Conservation (phyloP, 805 yeast genomes). For the Wickerhamomyces sydowiorum region DNA sequence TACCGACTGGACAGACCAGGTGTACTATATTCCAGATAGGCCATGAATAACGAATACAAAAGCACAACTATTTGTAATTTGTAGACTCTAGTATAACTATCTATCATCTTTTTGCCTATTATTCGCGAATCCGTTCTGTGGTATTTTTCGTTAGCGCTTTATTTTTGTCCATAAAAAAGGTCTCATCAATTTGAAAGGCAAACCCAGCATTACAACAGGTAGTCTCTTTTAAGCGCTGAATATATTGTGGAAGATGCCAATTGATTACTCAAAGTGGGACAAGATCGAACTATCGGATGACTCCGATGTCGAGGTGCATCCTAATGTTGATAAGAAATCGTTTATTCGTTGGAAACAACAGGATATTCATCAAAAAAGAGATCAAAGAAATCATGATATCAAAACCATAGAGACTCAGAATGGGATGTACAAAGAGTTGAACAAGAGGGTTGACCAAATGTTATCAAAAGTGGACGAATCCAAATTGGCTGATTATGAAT, state of each 20-base stretch:
- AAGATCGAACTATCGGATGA: slow-evolving; percentile 94
- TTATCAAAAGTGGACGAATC: slow-evolving; percentile 36
- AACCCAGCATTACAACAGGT: too few relatives aligned
- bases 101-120: too few relatives aligned
- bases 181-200: too few relatives aligned
- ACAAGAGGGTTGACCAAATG: slow-evolving; percentile 65
- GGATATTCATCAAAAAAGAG: slow-evolving; percentile 91
- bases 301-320: slow-evolving; percentile 95
- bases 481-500: slow-evolving; percentile 27
- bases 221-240: too few relatives aligned
- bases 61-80: too few relatives aligned
- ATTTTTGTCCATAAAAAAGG: too few relatives aligned
- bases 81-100: too few relatives aligned
- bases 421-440: slow-evolving; percentile 74
- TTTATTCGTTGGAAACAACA: slow-evolving; percentile 96
- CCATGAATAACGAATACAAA: background rate
- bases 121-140: too few relatives aligned
- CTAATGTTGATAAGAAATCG: slow-evolving; percentile 91
- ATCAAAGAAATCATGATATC: slow-evolving; percentile 73
- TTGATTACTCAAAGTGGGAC: slow-evolving; percentile 98
- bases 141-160: too few relatives aligned
- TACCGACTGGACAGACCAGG: slow-evolving; percentile 17
- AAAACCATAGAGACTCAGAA: slow-evolving; percentile 68
- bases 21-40: too few relatives aligned
- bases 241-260: slow-evolving; percentile 47